phyloP scores from a whole-genome alignment of 2,329 filamentous ascomycete species.

The Fusarium pseudonygamai region DNA sequence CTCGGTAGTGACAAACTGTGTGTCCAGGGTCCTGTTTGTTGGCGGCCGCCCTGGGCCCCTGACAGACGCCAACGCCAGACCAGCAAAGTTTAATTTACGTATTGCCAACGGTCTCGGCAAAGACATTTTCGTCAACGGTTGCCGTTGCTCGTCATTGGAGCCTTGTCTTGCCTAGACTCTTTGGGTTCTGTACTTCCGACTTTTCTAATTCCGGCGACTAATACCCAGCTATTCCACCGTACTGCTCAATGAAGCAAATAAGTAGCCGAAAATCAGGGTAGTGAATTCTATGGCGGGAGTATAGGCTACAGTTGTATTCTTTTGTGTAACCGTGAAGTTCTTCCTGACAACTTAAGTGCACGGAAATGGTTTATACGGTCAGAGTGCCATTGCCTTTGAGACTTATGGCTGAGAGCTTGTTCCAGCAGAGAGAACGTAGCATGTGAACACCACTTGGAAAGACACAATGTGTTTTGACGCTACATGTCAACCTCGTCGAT shows the following conservation, averaged over 20 bases:
- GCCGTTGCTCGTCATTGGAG: too few relatives aligned
- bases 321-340: not conserved
- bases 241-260: not conserved
- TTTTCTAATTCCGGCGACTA: not conserved
- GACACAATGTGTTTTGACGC: too few relatives aligned
- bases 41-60: not conserved
- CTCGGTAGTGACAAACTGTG: not conserved
- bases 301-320: too few relatives aligned
- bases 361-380: too few relatives aligned
- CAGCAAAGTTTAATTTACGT: rapidly evolving
- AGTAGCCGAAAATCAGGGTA: rapidly evolving
- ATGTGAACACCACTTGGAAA: too few relatives aligned
- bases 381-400: too few relatives aligned
- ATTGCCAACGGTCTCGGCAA: not conserved
- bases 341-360: too few relatives aligned
- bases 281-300: too few relatives aligned
- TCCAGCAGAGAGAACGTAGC: too few relatives aligned
- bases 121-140: not conserved
- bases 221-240: not conserved
- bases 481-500: too few relatives aligned
- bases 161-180: too few relatives aligned
- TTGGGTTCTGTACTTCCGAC: not conserved
- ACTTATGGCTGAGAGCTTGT: too few relatives aligned
- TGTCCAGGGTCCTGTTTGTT: not conserved
- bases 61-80: not conserved